Base-by-base conservation (phyloP, 2,329 filamentous ascomycete genomes). In the Paracorniculantispora psalliotae region DNA sequence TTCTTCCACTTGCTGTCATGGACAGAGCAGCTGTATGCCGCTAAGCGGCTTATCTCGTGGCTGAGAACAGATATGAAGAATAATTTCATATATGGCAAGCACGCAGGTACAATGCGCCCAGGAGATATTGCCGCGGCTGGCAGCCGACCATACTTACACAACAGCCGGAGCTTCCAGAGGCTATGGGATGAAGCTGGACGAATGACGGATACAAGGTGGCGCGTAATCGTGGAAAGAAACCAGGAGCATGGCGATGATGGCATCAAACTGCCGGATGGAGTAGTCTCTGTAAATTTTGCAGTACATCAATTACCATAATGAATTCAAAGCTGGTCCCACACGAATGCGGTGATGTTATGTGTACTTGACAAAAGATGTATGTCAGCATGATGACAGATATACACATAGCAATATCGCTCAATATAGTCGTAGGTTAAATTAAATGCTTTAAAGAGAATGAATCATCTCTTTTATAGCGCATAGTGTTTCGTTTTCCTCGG, bases 181-280 rank as follows among this genome's bases (percentile, higher is more conserved):
- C 69, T 85, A 25, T 85, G 82, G 82, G 73, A 81, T 55, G 77
- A 82, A 61, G 75, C 83, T 26, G 80, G 80, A 9, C 62, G 60
- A 33, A 66, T 77, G 55, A 83, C 81, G 0, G 73, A 71, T 25
- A 83, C 80, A 1, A 66, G 64, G 43, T 84, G 81, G 81, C 69
- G 71, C 53, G 77, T 81, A 1, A 72, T 77, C 50, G 63, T 79
- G 53, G 73, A 79, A 60, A 54, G 2, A 8, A 55, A 9, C 13
- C 7, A 19, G 15, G 50, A 51, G 17, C 23, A 19, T 2, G 12
- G 26, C 15, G 57, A 52, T 13, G n/a, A 47, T 17, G 28, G n/a
- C 15, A 44, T 39, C 37, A 23, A 13, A 9, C 2, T 49, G 21
- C 51, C 26, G 17, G 13, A n/a, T 15, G 59, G 44, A 2, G 13